Base-by-base conservation (phyloP, 768 basidiomycete species). In the Auricularia auricula-judae region DNA sequence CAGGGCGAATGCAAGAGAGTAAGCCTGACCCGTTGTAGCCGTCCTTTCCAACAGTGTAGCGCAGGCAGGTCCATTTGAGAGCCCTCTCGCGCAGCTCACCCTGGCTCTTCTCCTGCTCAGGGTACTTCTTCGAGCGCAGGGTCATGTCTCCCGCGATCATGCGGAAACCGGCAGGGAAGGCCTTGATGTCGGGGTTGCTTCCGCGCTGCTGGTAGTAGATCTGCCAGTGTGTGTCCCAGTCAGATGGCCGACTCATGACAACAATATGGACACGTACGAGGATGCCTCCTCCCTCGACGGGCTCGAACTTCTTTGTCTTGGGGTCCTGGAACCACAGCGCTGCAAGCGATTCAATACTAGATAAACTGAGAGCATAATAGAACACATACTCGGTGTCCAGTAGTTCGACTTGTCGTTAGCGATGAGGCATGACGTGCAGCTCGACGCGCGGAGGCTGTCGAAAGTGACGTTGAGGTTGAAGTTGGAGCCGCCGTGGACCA, bases 31-130 rank as follows among this genome's bases (percentile, higher is more conserved):
- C 56, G 23, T 59, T 66, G 62, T 70, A 64, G 60, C 64, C 65
- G 61, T 60, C 63, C 65, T 69, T 69, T 62, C 69, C 71, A 3
- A 70, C 72, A 60, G 71, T 68, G 65, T 78, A 77, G 59, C 80
- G 69, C 29, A 83, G 74, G 66, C 78, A 81, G 29, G 78, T 72
- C 65, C 43, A 83, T 76, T 71, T 82, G 81, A 54, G 64, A 1
- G 64, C 73, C 68, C 34, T 75, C 18, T 35, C 56, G 76, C 23
- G 23, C 14, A 59, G 56, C 34, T 59, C 56, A 10, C 29, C 56
- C 56, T 59, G 7, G 56, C 56, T 35, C 23, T 29, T 29, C 12
- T 29, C 56, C 11, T 34, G 11, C 7, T 59, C 56, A 4, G 5
- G 11, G 29, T 29, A 59, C 65, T 29, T 59, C 29, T 59, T 59